Base-by-base conservation (phyloP, 352 stramenopile species). In the Phytophthora nicotianae region DNA sequence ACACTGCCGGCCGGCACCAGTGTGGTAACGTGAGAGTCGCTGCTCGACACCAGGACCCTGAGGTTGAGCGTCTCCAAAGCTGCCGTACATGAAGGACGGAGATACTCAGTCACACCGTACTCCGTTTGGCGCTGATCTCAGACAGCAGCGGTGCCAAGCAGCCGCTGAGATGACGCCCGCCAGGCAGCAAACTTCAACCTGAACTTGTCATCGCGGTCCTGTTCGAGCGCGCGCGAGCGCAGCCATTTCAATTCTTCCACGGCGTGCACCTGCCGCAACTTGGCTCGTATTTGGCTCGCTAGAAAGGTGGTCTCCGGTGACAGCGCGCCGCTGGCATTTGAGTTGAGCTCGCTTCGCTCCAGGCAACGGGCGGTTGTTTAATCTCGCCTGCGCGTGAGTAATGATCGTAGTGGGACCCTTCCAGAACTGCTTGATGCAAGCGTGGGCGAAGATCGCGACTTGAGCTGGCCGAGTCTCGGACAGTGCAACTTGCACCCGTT, bases 341-440 rank as follows among this genome's bases (percentile, higher is more conserved):
- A 48, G 59, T 65, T 69, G 65, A 46, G 45, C n/a, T 24, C n/a
- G 14, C 21, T 5, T 23, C n/a, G 43, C 23, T 52, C 38, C 37
- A 65, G 47, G 42, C 45, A 55, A 50, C 35, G 23, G 29, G 4
- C 35, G 21, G 37, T 21, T 35, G 29, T 54, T 54, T 56, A 48
- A 56, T 70, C 56, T 47, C 53, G 50, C 55, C 61, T 70, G 19
- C 52, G 20, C 20, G 67, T 75, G 47, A 62, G 61, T 71, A 74
- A 71, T 68, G 62, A 71, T 70, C 56, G 58, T 51, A 8, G 66
- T 70, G 62, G 66, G 61, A 68, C 47, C 11, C 9, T 2, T 16
- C 10, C 11, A 42, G 27, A 48, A 29, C 40, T 33, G 32, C 26
- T 43, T 20, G 56, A 10, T 14, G 21, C 24, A 26, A 54, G 51